Evolutionary conservation across 208 protist species (phyloP).

Genomic region (Leishmania amazonensis): DNA sequence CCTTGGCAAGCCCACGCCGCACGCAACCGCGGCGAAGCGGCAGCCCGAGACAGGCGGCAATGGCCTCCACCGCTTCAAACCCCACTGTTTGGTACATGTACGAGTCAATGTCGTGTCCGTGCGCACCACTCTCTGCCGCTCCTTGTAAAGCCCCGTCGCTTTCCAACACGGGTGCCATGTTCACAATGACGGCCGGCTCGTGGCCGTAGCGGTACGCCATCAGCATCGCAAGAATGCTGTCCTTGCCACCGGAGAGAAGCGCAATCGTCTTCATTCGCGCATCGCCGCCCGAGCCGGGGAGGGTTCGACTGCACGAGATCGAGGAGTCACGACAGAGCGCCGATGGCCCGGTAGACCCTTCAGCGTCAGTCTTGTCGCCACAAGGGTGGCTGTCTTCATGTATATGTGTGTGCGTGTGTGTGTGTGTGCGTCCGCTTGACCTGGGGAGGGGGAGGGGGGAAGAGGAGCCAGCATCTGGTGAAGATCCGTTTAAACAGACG

Average conservation of each 20-base stretch:
- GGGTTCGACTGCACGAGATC: neutral
- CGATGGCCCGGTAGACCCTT: neutral
- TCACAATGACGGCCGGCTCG: constrained; percentile 95
- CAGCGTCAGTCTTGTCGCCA: neutral
- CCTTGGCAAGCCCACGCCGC: constrained; percentile 58
- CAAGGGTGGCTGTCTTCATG: no score
- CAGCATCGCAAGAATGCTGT: constrained; percentile 95
- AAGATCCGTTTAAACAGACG: neutral
- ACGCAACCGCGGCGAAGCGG: constrained; percentile 93
- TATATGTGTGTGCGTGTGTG: neutral
- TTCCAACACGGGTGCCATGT: constrained; percentile 76
- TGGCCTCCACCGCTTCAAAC: constrained; percentile 87
- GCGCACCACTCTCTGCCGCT: constrained; percentile 10
- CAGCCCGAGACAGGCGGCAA: constrained; percentile 92
- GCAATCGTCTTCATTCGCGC: constrained; percentile 95
- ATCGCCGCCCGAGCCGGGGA: no score
- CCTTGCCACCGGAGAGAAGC: constrained; percentile 98
- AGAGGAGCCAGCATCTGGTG: neutral
- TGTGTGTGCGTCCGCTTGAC: neutral
- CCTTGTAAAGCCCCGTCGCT: neutral
- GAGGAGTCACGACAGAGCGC: neutral
- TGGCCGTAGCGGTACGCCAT: constrained; percentile 96
- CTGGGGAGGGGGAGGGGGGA: no score
- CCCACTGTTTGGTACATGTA: constrained; percentile 99
- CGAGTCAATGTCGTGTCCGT: constrained; percentile 95